phyloP scores from a whole-genome alignment of 2,329 filamentous ascomycete species.

The Aspergillus aculeatus region DNA sequence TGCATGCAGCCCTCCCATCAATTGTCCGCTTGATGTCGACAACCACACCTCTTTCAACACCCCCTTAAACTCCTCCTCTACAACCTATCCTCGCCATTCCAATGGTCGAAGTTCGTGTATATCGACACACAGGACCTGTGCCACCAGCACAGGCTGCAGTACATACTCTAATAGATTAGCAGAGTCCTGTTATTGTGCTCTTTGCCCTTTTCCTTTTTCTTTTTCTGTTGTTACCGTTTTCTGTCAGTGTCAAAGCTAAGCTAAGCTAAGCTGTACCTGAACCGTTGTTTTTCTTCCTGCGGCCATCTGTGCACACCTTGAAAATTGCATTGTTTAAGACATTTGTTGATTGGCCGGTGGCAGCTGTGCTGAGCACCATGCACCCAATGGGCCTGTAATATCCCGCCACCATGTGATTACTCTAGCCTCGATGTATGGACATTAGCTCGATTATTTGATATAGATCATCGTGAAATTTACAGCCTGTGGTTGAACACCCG shows the following conservation, averaged over 20 bases:
- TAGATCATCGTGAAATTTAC: too few relatives aligned
- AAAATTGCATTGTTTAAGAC: neutral
- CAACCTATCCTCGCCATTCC: neutral
- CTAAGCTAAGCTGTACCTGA: neutral
- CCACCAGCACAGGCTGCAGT: conserved; percentile 12
- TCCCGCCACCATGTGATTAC: too few relatives aligned
- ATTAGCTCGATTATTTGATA: too few relatives aligned
- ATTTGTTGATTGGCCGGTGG: neutral
- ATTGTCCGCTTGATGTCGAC: neutral
- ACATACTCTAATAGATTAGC: conserved; percentile 16
- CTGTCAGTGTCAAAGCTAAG: conserved; percentile 7
- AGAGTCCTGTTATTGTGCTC: neutral
- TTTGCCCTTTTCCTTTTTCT: conserved; percentile 4
- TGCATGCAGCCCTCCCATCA: neutral
- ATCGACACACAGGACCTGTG: conserved; percentile 12
- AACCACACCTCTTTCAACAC: neutral
- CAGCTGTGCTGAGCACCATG: neutral
- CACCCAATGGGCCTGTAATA: neutral
- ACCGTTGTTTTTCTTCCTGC: neutral
- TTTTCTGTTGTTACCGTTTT: conserved; percentile 3
- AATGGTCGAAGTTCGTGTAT: conserved; percentile 10
- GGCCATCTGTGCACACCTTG: neutral
- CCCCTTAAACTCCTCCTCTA: neutral
- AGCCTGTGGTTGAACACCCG: too few relatives aligned
- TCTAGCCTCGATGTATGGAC: too few relatives aligned